phyloP scores from a whole-genome alignment of 2,329 filamentous ascomycete genomes.

The Cytospora piceicola region DNA sequence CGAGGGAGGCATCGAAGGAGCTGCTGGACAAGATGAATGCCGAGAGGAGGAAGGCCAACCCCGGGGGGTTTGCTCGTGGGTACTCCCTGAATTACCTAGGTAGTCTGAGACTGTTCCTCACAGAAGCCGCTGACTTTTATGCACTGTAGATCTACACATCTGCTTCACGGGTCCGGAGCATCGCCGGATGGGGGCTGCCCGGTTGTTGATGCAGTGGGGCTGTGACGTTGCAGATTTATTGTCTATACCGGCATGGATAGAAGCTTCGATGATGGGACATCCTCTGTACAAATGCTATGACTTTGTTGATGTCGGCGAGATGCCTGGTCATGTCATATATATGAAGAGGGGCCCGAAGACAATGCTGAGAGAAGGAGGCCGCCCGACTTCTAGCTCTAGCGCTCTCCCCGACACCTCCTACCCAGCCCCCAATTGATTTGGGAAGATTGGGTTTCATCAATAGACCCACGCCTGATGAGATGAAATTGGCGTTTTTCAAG shows the following conservation, averaged over 20 bases:
- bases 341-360: conserved; percentile 8
- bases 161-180: conserved; percentile 45
- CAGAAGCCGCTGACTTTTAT: not conserved
- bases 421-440: too few species aligned
- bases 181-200: conserved; percentile 42
- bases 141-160: conserved; percentile 26
- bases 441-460: too few species aligned
- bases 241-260: conserved; percentile 43
- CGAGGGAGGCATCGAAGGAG: conserved; percentile 40
- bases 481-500: too few species aligned
- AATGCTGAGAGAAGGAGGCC: not conserved
- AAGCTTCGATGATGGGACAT: conserved; percentile 41
- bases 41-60: conserved; percentile 39
- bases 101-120: not conserved
- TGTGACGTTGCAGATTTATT: conserved; percentile 43
- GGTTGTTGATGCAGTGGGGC: conserved; percentile 42
- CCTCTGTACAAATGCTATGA: conserved; percentile 31
- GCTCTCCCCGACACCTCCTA: too few species aligned
- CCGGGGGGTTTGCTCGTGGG: conserved; percentile 9
- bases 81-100: not conserved
- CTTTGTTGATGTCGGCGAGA: not conserved
- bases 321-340: not conserved
- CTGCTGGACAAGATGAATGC: conserved; percentile 39
- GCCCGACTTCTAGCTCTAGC: too few species aligned
- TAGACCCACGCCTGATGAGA: too few species aligned